Percentiles rank a stretch among this genome's conserved stretches.
Conservation (phyloP, 2,329 filamentous ascomycete genomes). For the Beauveria sp. region DNA sequence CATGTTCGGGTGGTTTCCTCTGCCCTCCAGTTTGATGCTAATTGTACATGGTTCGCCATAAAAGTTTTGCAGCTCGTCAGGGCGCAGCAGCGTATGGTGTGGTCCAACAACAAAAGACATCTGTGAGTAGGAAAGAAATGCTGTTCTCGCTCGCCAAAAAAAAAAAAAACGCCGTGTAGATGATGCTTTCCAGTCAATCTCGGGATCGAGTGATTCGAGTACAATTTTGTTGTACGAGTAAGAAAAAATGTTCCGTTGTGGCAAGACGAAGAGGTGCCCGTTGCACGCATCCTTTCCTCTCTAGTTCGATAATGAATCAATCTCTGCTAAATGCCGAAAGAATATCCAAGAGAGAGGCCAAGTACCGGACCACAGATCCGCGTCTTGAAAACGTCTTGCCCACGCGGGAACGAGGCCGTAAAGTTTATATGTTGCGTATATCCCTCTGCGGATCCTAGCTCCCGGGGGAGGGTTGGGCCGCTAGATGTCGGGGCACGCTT, state of each 20-base stretch:
- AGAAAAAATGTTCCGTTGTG: neutral
- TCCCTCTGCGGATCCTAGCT: neutral
- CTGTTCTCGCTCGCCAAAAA: neutral
- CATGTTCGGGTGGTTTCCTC: neutral
- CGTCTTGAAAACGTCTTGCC: neutral
- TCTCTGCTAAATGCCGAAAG: no score
- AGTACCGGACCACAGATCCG: neutral
- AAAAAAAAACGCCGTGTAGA: neutral
- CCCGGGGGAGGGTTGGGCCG: neutral
- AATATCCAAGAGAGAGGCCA: neutral
- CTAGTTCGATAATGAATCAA: neutral
- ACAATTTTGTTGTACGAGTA: neutral
- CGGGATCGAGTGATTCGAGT: neutral
- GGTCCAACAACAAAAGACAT: neutral
- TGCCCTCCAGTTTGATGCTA: neutral
- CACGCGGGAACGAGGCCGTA: conserved; percentile 2
- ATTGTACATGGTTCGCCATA: neutral
- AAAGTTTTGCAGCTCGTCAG: neutral
- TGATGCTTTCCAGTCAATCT: neutral
- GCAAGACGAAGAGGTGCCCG: neutral
- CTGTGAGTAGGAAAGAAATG: neutral
- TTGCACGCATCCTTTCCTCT: neutral
- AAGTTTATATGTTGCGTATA: neutral
- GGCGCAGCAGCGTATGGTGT: neutral
- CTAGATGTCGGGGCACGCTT: neutral